Base-by-base conservation (phyloP, 108 stramenopile genomes). In the Nitzschia sp. region DNA sequence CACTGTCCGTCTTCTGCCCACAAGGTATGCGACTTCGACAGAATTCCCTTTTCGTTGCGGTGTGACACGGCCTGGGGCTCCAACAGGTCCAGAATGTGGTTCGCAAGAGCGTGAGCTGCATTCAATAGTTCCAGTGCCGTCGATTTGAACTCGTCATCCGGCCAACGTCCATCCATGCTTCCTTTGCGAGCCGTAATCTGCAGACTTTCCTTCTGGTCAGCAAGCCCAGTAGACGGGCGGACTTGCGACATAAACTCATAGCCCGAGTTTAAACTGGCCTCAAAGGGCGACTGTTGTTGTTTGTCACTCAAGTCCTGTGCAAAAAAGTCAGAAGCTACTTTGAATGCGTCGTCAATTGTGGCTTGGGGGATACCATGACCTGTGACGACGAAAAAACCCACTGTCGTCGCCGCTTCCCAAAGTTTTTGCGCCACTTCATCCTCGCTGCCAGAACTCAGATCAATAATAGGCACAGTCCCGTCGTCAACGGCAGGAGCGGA, bases 81-180 rank as follows among this genome's bases (percentile, higher is more conserved):
- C 46, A 83, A 49, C 47, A 83, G 27, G 8, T 30, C 29, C 42
- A 83, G 26, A 15, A 83, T 59, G 24, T 53, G 25, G 8, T 46
- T 42, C 11, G 82, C 82, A 24, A 83, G 59, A 35, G 9, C 25
- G 32, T 79, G 78, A 9, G 76, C 61, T 24, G 15, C 62, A 38
- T 66, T 46, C 23, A 76, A 30, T n/a, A 83, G 57, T 4, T 19
- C 57, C 58, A 25, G 29, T n/a, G 66, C 33, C 3, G 15, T 35
- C 11, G 55, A 19, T 26, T 48, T 27, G 33, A 81, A 73, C 15
- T 61, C 30, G 38, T 42, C 6, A 31, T 57, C 56, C 15, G 84
- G 84, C 84, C 84, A 85, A 19, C 78, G 66, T n/a, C 70, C 70
- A 23, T 81, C 84, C 84, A 85, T 85, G 38, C 42, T 47, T 15